Percentiles rank a stretch among this genome's conserved stretches.
These are phyloP conservation scores for Limonium bicolor DNA, from an alignment of 148 eudicot genomes.

Conservation along the genomic window DNA sequence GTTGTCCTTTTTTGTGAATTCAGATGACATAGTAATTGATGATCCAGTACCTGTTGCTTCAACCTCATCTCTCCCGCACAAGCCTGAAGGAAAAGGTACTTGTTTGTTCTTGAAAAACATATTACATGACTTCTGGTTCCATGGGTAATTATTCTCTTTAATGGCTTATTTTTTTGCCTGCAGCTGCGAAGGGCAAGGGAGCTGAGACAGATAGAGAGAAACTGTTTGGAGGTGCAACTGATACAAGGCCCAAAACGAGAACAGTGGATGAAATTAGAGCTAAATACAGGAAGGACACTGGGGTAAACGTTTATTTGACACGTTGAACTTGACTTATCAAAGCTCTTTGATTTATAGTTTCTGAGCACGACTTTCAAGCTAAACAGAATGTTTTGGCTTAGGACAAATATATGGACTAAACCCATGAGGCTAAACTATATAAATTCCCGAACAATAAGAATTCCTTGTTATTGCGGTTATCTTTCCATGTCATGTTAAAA, in stretches of 20 bases:
- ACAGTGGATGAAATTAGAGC: constrained; percentile 75
- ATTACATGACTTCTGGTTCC: background rate
- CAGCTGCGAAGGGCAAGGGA: constrained; percentile 22
- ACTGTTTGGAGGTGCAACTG: constrained; percentile 34
- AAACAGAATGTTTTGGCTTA: too few relatives aligned
- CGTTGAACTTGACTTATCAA: too few relatives aligned
- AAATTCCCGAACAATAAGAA: background rate
- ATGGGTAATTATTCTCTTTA: background rate
- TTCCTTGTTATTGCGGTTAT: background rate
- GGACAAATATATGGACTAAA: too few relatives aligned
- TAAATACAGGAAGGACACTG: constrained; percentile 45
- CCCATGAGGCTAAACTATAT: constrained; percentile 32
- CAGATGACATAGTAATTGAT: constrained; percentile 79
- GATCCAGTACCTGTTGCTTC: constrained; percentile 37
- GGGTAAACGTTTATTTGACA: too few relatives aligned
- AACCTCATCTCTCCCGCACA: constrained; percentile 35
- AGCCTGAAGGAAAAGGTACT: constrained; percentile 15
- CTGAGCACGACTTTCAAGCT: too few relatives aligned
- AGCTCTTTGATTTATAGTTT: too few relatives aligned
- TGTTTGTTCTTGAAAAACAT: background rate
- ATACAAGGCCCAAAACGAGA: constrained; percentile 39
- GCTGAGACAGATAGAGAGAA: constrained; percentile 25
- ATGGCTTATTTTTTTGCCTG: too few relatives aligned
- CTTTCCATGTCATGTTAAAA: background rate
- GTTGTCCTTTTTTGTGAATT: constrained; percentile 3